Evolutionary conservation across 768 basidiomycete species (phyloP).

Genomic region (Leucosporidium yakuticum): DNA sequence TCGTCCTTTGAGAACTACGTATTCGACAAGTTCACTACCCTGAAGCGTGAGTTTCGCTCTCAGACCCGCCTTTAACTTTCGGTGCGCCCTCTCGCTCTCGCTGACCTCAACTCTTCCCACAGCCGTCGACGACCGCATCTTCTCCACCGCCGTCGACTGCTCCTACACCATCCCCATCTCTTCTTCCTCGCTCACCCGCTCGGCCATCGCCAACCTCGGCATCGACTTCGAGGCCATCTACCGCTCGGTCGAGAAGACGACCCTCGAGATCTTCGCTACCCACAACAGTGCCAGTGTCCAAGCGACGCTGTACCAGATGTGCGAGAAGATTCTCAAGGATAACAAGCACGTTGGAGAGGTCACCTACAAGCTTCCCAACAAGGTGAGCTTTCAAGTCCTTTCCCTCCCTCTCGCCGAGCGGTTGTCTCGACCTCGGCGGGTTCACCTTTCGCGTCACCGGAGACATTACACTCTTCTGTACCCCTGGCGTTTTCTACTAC

Average conservation of each 20-base stretch:
- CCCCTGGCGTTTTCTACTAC: neutral
- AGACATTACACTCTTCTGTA: neutral
- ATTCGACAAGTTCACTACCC: constrained; percentile 56
- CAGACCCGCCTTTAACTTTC: no score
- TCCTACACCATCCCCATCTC: constrained; percentile 42
- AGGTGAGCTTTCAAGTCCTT: constrained; percentile 20
- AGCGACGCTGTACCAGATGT: constrained; percentile 61
- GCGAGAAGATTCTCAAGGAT: constrained; percentile 59
- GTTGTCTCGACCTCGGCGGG: neutral
- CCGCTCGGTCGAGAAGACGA: constrained; percentile 55
- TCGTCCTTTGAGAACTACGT: constrained; percentile 76
- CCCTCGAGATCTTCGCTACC: constrained; percentile 71
- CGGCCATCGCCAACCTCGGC: constrained; percentile 36
- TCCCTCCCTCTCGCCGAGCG: no score
- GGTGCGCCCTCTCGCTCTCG: neutral
- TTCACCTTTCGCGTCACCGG: neutral
- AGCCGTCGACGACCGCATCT: constrained; percentile 78
- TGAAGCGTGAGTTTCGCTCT: constrained; percentile 20
- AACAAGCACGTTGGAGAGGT: constrained; percentile 58
- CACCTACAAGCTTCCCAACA: constrained; percentile 72
- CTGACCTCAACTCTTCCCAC: neutral
- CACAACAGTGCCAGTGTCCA: constrained; percentile 70
- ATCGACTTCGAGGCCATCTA: constrained; percentile 59
- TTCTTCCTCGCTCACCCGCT: constrained; percentile 47
- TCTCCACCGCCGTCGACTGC: constrained; percentile 79